phyloP scores from a whole-genome alignment of 2,329 filamentous ascomycete species.

The Sporothrix mexicana region DNA sequence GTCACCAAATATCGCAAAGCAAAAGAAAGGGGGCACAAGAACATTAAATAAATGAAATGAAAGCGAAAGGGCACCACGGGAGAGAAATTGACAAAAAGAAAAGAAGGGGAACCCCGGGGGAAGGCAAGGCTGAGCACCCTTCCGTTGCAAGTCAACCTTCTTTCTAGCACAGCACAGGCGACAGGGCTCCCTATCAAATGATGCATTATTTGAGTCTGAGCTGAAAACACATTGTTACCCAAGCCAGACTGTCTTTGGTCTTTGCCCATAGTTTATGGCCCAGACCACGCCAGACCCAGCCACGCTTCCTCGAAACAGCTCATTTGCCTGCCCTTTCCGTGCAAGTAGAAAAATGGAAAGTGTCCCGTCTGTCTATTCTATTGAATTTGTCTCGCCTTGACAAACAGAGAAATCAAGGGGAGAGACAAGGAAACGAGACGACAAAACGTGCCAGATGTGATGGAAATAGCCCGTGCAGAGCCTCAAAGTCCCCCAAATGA shows the following conservation, averaged over 20 bases:
- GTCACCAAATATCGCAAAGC: not conserved
- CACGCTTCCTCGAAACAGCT: not conserved
- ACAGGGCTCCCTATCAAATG: not conserved
- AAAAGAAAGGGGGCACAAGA: not conserved
- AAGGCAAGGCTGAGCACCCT: conserved; percentile 5
- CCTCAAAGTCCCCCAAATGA: not conserved
- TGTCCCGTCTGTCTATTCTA: not conserved
- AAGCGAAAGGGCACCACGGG: not conserved
- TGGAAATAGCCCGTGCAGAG: conserved; percentile 8
- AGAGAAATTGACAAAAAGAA: not conserved
- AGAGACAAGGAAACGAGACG: too few relatives aligned
- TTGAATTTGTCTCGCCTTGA: not conserved
- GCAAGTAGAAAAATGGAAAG: not conserved
- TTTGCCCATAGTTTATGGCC: not conserved
- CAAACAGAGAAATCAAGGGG: not conserved
- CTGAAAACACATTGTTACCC: not conserved
- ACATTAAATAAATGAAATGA: not conserved
- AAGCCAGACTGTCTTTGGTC: not conserved
- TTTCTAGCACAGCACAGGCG: not conserved
- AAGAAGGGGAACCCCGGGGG: not conserved
- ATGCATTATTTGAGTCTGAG: not conserved
- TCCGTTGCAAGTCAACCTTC: not conserved
- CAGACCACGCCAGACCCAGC: not conserved
- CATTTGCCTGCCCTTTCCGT: not conserved
- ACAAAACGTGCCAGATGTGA: not conserved